Evolutionary conservation across 768 basidiomycete genomes (phyloP).

Genomic region (Leucocoprinus leucothites): DNA sequence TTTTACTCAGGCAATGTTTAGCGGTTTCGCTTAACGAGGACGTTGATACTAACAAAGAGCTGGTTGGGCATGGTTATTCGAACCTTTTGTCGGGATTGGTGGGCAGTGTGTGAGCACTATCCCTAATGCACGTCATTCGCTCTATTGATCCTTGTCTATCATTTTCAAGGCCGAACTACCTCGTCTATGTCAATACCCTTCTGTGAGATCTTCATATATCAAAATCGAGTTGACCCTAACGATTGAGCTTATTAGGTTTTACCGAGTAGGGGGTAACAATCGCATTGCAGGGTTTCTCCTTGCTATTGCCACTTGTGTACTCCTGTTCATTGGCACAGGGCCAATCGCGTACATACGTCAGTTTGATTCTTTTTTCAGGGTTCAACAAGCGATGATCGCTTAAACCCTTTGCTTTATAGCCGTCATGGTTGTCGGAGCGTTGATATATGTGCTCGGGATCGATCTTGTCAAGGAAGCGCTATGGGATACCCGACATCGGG

Average conservation of each 20-base stretch:
- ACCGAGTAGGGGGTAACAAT: conserved; percentile 88
- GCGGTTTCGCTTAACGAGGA: conserved; percentile 89
- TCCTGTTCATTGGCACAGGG: conserved; percentile 81
- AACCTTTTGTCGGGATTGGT: conserved; percentile 79
- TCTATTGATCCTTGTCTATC: neutral
- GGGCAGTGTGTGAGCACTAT: conserved; percentile 68
- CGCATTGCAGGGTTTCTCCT: conserved; percentile 85
- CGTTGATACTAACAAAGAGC: conserved; percentile 87
- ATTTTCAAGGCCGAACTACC: conserved; percentile 66
- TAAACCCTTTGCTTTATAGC: conserved; percentile 40
- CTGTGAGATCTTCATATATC: conserved; percentile 38
- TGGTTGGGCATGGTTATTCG: conserved; percentile 89
- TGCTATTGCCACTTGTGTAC: conserved; percentile 62
- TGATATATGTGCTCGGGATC: conserved; percentile 93
- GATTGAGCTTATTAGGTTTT: conserved; percentile 51
- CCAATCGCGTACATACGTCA: conserved; percentile 91
- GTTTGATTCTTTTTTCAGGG: conserved; percentile 30
- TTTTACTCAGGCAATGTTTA: conserved; percentile 19
- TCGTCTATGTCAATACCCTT: conserved; percentile 85
- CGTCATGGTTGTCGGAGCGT: conserved; percentile 84
- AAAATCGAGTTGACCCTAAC: too few relatives aligned
- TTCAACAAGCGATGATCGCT: too few relatives aligned
- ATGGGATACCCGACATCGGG: conserved; percentile 92
- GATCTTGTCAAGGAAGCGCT: conserved; percentile 94
- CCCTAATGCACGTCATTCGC: neutral